Base-by-base conservation (phyloP, 2,329 filamentous ascomycete species). In the Fusarium staphyleae region DNA sequence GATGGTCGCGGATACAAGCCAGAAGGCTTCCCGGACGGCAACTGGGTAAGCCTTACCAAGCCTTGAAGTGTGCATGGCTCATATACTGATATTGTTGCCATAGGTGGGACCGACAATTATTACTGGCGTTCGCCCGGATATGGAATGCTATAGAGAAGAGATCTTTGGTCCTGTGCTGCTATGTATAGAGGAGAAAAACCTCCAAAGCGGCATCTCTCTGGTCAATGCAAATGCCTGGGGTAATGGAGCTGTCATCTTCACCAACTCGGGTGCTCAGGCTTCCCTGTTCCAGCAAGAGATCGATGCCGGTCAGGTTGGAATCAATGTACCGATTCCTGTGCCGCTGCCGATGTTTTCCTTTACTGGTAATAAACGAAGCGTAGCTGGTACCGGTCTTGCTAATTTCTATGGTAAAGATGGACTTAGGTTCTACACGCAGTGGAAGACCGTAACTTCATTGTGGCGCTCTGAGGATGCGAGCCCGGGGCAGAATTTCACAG, bases 321-420 rank as follows among this genome's bases (percentile, higher is more conserved):
- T 92, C 75, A 92, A 92, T 62, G 87, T 91, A 2, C 87, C 87
- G 4, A 90, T 90, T 62, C 87, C 82, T 3, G 83, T 86, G 41
- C 84, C 84, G 9, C 75, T 87, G 44, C 84, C 84, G 57, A 85
- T 86, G 78, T 87, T 86, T 69, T 83, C 80, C n/a, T 87, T 87
- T 70, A 87, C 84, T 2, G 84, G 83, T 33, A 87, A 87, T 75
- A 91, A 96, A 85, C 90, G 88, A 80, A 90, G 86, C 69, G 81
- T 96, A 39, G 93, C 92, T 0, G 92, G 92, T 47, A 91, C 91
- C 34, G 92, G 93, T 52, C 88, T 89, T 13, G 93, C 84, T 74
- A 95, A 91, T 13, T 96, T 97, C 72, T 97, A 97, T 74, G 92
- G 92, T 56, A 89, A 91, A 74, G 89, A 90, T 1, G 93, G 92